A percentile compares a stretch with the other conserved stretches of the same genome.
Conservation (phyloP, 441 rosid species). For the Adansonia gregorii region DNA sequence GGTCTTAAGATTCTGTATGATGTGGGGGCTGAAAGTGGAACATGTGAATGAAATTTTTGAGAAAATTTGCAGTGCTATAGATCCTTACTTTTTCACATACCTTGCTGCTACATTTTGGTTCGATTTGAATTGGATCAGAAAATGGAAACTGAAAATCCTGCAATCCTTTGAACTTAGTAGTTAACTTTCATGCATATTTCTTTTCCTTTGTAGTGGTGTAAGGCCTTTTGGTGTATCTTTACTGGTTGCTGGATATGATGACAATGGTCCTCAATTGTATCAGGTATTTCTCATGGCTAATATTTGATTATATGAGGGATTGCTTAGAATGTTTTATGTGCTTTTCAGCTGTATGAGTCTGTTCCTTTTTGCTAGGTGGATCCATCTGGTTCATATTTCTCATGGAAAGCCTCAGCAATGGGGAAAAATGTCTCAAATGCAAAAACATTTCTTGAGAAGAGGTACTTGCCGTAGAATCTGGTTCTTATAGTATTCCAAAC, state of each 20-base stretch:
- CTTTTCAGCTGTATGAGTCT: background rate
- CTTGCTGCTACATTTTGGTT: background rate
- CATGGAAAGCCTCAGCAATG: constrained; percentile 99
- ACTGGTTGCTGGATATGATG: constrained; percentile 56
- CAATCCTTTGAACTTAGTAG: background rate
- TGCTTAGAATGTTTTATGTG: background rate
- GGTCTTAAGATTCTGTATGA: background rate
- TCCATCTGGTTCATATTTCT: constrained; percentile 98
- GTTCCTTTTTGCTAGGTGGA: constrained; percentile 61
- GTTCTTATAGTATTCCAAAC: constrained; percentile 5
- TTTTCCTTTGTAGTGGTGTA: constrained; percentile 51
- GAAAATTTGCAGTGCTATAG: background rate
- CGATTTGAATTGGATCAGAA: background rate
- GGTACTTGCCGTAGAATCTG: constrained; percentile 43
- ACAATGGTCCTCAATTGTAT: constrained; percentile 65
- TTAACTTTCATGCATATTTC: constrained; percentile 20
- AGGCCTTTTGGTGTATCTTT: constrained; percentile 70
- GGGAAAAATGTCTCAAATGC: constrained; percentile 99
- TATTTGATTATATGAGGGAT: background rate
- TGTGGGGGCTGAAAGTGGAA: background rate
- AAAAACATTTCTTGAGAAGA: constrained; percentile 97
- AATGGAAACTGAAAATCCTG: background rate
- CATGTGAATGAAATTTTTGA: background rate
- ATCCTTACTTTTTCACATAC: background rate
- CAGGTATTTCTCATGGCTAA: constrained; percentile 45